These are phyloP conservation scores for Colletotrichum viniferum DNA, from an alignment of 2,329 filamentous ascomycete species.

Conservation along the genomic window DNA sequence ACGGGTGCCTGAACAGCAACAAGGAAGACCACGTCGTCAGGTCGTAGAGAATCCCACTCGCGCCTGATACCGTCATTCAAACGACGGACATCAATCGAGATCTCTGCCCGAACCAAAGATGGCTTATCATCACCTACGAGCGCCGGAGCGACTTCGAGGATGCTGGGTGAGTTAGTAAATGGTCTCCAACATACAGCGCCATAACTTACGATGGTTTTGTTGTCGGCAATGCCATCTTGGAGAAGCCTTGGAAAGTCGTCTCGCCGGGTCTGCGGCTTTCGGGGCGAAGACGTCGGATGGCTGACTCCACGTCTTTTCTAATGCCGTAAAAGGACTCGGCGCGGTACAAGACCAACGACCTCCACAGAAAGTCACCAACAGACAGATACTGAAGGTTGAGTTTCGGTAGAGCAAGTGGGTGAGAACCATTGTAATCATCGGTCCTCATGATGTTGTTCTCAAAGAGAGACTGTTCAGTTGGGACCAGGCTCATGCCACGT, in stretches of 20 bases:
- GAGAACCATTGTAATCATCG: constrained; percentile 85
- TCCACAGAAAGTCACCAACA: constrained; percentile 95
- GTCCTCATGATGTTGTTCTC: constrained; percentile 79
- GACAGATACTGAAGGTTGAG: constrained; percentile 95
- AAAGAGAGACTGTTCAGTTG: constrained; percentile 83
- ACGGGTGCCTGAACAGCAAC: constrained; percentile 72
- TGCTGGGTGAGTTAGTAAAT: constrained; percentile 41
- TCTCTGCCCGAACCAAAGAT: constrained; percentile 85
- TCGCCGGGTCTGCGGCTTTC: constrained; percentile 67
- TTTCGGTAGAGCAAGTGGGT: constrained; percentile 89
- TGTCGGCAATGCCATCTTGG: constrained; percentile 90
- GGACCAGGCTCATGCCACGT: constrained; percentile 74
- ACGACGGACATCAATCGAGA: constrained; percentile 81
- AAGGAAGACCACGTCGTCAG: constrained; percentile 90
- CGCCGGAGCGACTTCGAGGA: constrained; percentile 84
- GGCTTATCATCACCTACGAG: constrained; percentile 83
- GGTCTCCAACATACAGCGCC: background rate
- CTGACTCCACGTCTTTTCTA: constrained; percentile 85
- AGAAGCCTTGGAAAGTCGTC: constrained; percentile 80
- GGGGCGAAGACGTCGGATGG: constrained; percentile 79
- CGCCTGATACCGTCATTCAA: constrained; percentile 76
- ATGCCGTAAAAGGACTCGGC: constrained; percentile 94
- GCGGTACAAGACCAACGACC: constrained; percentile 86
- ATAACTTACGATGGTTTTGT: constrained; percentile 69
- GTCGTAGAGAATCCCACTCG: constrained; percentile 89